phyloP scores from a whole-genome alignment of 345 rosid species.

The Lenwebbia sp. region DNA sequence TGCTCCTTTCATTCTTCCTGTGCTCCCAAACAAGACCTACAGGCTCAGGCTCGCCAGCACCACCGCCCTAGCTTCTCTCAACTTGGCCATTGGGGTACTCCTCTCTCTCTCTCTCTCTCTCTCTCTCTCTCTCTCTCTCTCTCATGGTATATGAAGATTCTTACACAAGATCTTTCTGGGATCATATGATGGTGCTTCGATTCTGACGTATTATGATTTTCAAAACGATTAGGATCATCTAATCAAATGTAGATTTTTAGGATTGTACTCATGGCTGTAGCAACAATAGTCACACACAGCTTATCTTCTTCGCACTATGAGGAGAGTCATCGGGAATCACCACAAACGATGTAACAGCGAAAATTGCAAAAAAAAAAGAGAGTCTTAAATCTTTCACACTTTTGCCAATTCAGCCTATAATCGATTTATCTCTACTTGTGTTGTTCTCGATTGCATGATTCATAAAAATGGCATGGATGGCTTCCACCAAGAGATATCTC shows the following conservation, averaged over 20 bases:
- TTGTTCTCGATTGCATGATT: not conserved
- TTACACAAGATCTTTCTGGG: not conserved
- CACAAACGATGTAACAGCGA: no score
- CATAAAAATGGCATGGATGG: not conserved
- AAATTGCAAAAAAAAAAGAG: no score
- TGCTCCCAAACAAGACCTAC: slow-evolving; percentile 57
- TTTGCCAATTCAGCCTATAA: no score
- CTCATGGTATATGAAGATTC: not conserved
- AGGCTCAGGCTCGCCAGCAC: slow-evolving; percentile 68
- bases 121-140: not conserved
- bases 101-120: not conserved
- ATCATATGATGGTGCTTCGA: not conserved
- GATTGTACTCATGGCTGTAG: not conserved
- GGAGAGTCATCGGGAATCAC: not conserved
- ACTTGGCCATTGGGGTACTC: slow-evolving; percentile 51
- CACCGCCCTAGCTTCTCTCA: slow-evolving; percentile 75
- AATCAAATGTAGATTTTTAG: not conserved
- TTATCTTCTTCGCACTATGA: not conserved
- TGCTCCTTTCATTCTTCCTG: slow-evolving; percentile 46
- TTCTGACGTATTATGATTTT: not conserved
- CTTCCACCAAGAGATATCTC: not conserved
- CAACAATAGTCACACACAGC: rapidly evolving
- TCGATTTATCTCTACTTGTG: not conserved
- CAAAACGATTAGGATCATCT: not conserved
- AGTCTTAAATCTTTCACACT: no score